Evolutionary conservation across 495 filamentous ascomycete genomes (phyloP).

Genomic region (Polyplosphaeria fusca): DNA sequence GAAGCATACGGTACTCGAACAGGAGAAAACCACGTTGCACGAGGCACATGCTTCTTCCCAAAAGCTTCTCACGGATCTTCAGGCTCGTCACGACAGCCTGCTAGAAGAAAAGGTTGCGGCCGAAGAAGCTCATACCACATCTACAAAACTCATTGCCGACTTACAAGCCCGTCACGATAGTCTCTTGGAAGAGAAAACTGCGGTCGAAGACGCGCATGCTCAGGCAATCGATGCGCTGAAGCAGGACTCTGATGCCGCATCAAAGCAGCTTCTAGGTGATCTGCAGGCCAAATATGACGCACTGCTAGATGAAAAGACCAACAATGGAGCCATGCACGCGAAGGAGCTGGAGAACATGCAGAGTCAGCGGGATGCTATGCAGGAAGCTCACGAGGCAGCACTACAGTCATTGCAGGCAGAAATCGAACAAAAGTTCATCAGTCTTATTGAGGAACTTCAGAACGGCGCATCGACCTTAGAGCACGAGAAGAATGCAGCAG

Average conservation of each 20-base stretch:
- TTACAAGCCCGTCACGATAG: conserved; percentile 17
- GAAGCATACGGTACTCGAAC: conserved; percentile 17
- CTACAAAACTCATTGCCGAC: conserved; percentile 13
- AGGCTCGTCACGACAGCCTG: conserved; percentile 10
- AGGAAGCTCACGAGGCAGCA: conserved; percentile 12
- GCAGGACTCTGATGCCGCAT: conserved; percentile 17
- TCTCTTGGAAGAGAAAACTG: conserved; percentile 17
- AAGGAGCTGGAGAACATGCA: conserved; percentile 3
- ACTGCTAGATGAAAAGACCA: conserved; percentile 19
- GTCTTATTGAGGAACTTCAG: conserved; percentile 21
- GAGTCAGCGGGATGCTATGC: conserved; percentile 5
- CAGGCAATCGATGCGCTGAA: conserved; percentile 25
- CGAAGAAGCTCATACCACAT: conserved; percentile 17
- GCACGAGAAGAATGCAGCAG: not conserved
- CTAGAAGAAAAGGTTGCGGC: conserved; percentile 14
- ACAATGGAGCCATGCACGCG: conserved; percentile 1
- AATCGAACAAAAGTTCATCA: conserved; percentile 7
- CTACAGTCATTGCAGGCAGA: not conserved
- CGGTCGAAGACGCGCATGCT: conserved; percentile 28
- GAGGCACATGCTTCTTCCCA: conserved; percentile 13
- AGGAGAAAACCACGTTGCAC: conserved; percentile 10
- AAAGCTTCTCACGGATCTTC: conserved; percentile 14
- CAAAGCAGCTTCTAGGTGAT: conserved; percentile 22
- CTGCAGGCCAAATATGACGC: conserved; percentile 26
- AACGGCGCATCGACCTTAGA: conserved; percentile 10